Conservation (phyloP, 768 basidiomycete genomes). For the Leccinum subtestaceum region DNA sequence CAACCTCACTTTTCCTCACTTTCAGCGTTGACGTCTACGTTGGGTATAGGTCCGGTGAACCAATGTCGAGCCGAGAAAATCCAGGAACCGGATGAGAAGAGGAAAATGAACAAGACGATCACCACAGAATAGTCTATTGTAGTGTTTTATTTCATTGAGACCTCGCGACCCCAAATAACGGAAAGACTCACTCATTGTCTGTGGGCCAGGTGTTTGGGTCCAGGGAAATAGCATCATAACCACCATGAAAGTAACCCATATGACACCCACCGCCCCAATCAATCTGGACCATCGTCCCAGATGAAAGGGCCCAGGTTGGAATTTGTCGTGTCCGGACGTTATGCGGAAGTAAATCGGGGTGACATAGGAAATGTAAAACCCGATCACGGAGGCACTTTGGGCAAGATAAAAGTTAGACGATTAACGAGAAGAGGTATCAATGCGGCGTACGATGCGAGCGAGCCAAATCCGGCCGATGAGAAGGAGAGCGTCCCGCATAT, state of each 20-base stretch:
- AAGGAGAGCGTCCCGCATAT: constrained; percentile 32
- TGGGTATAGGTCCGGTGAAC: constrained; percentile 34
- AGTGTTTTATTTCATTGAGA: neutral
- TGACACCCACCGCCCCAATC: constrained; percentile 30
- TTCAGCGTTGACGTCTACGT: constrained; percentile 14
- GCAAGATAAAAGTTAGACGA: neutral
- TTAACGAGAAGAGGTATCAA: neutral
- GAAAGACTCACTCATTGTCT: constrained; percentile 34
- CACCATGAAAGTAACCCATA: constrained; percentile 34
- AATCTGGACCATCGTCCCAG: constrained; percentile 30
- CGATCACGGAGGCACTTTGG: constrained; percentile 31
- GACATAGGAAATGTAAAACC: constrained; percentile 38
- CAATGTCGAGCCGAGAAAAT: constrained; percentile 32
- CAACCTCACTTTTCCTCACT: neutral
- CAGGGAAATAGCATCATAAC: constrained; percentile 35
- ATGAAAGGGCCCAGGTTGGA: constrained; percentile 35
- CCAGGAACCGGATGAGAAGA: constrained; percentile 31
- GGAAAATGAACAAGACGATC: constrained; percentile 30
- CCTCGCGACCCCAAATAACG: neutral
- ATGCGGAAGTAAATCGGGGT: constrained; percentile 38
- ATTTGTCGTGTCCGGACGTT: constrained; percentile 31
- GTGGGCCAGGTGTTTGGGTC: constrained; percentile 14
- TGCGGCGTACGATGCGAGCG: constrained; percentile 34
- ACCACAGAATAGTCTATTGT: constrained; percentile 23
- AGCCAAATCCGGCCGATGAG: constrained; percentile 33